Evolutionary conservation across 176 grass and related monocot genomes (phyloP).

Genomic region (Aegilops sharonensis): DNA sequence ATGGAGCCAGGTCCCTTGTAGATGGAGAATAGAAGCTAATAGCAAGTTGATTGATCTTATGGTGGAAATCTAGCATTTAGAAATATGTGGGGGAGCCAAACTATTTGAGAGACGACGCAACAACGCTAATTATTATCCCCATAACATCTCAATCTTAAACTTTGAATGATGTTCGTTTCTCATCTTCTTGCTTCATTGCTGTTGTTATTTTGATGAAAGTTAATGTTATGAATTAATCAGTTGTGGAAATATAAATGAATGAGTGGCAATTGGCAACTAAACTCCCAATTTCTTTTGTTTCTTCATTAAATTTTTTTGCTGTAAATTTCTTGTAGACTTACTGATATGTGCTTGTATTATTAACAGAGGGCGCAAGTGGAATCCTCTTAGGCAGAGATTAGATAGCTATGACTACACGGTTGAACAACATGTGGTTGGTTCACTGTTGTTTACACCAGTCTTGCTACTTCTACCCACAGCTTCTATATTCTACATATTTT

Average conservation of each 20-base stretch:
- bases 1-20: neutral
- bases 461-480: conserved; percentile 83
- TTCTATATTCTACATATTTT: conserved; percentile 92
- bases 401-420: conserved; percentile 88
- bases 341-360: conserved; percentile 33
- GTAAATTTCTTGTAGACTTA: neutral
- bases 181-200: neutral
- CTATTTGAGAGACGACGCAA: neutral
- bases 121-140: neutral
- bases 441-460: conserved; percentile 86
- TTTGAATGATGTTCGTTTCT: neutral
- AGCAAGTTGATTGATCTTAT: neutral
- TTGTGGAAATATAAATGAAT: neutral
- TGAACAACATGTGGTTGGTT: conserved; percentile 95
- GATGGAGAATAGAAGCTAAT: neutral
- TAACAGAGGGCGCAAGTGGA: conserved; percentile 88
- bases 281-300: conserved; percentile 4
- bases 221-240: neutral
- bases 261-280: neutral
- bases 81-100: neutral
- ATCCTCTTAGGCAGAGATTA: conserved; percentile 81
- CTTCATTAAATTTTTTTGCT: conserved; percentile 18
- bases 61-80: neutral
- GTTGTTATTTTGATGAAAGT: neutral
- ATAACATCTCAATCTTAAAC: neutral